Evolutionary conservation across 2,329 filamentous ascomycete species (phyloP), one percentile per base, ranked within the genome.

Genomic region (Bipolaris cookei): DNA sequence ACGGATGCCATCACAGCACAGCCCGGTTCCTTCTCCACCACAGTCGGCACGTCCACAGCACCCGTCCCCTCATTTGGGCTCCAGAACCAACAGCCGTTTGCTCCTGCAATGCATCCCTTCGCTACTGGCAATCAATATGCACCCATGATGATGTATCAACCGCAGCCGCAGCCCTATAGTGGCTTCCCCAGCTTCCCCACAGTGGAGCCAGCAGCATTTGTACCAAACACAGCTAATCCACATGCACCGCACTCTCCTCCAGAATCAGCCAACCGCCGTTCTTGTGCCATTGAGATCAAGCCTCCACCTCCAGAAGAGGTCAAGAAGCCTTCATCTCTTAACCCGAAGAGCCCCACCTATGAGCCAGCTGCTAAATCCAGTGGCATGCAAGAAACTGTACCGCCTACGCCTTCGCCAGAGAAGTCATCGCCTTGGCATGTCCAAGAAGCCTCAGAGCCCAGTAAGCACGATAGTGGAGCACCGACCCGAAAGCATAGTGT

Each of bases 221-320:
- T 64, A 20, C 65, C 61, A 28, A 55, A 61, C 45, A 34, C 57
- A 3, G 38, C 53, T 2, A 68, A 61, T n/a, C 14, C 32, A 13
- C 34, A 18, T n/a, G 35, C 56, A 16, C 54, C 64, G 8, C 67
- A 66, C 16, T 73, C 69, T 32, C 73, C 69, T 38, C 74, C 70
- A 16, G 67, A 66, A n/a, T 73, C 72, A 38, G 65, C 67, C 18
- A 71, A 65, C 37, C 76, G 76, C 48, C 75, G 76, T 16, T 78
- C 76, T 14, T 73, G 75, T 53, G 76, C 76, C 20, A 68, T 78
- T 18, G 72, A 76, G 61, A 78, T 78, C 68, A 77, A 77, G 48
- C 69, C 71, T 32, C 69, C 71, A n/a, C 76, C 75, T 6, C 68
- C 61, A 10, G 68, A 68, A 34, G 65, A 70, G 5, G 54, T 50